Conservation (phyloP, 352 stramenopile species). For the Thraustochytrium striatum region DNA sequence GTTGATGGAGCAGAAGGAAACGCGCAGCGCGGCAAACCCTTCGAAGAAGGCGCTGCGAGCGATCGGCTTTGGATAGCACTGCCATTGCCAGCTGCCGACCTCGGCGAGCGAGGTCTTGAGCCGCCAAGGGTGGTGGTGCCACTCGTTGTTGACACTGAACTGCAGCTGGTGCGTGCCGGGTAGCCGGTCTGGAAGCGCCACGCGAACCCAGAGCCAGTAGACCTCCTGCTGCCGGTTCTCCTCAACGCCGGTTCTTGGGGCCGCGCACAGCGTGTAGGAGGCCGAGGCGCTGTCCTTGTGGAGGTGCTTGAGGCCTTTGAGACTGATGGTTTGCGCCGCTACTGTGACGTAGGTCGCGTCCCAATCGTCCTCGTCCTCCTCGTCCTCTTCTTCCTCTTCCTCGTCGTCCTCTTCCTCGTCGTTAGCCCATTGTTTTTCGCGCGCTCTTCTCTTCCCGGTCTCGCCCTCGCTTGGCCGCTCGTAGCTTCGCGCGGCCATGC, state of each 20-base stretch:
- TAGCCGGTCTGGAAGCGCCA: not conserved
- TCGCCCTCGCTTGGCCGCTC: not conserved
- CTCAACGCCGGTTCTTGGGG: not conserved
- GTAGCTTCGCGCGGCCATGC: not conserved
- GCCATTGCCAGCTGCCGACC: constrained; percentile 7
- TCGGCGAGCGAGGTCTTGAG: constrained; percentile 19
- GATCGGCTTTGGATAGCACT: constrained; percentile 8
- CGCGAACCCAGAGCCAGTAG: constrained; percentile 21
- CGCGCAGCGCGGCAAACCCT: not conserved
- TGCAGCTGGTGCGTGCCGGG: not conserved
- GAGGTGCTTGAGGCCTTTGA: constrained; percentile 16
- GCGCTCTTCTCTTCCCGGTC: not conserved
- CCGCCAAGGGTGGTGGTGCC: constrained; percentile 13
- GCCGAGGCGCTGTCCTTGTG: constrained; percentile 23
- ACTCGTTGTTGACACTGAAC: constrained; percentile 3
- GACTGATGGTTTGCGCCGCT: not conserved
- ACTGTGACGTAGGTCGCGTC: constrained; percentile 15
- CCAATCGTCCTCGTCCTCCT: constrained; percentile 7
- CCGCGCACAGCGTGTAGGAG: not conserved
- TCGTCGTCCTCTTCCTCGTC: not conserved
- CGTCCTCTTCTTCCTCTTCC: not conserved
- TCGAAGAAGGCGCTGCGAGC: not conserved
- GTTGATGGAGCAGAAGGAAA: not conserved
- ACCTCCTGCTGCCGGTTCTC: too few relatives aligned
- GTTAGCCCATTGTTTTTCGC: not conserved